Percentiles rank a stretch among this genome's conserved stretches.
Conservation (phyloP, 768 basidiomycete species). For the Gymnopilus junonius region DNA sequence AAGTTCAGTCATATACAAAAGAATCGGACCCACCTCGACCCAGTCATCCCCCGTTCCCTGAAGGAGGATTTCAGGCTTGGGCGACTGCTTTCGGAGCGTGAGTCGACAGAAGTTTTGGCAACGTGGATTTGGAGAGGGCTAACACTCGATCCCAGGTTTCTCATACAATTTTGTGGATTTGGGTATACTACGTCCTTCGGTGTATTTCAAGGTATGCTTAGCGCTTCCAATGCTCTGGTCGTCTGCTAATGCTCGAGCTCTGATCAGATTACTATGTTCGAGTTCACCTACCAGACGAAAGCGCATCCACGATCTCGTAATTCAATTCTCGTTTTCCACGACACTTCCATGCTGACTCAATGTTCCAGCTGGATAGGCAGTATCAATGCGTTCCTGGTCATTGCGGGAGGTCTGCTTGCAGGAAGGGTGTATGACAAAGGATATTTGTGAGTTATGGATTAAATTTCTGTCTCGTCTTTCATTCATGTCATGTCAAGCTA, state of each 20-base stretch:
- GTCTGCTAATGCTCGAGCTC: not conserved
- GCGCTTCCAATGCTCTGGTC: not conserved
- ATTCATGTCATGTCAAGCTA: not conserved
- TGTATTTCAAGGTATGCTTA: slow-evolving; percentile 12
- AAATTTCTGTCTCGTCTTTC: not conserved
- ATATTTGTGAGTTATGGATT: slow-evolving; percentile 4
- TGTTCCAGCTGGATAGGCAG: slow-evolving; percentile 15
- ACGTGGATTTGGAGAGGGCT: too few relatives aligned
- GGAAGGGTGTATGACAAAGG: slow-evolving; percentile 15
- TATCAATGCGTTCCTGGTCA: slow-evolving; percentile 11
- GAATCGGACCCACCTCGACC: not conserved
- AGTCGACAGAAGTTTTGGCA: too few relatives aligned
- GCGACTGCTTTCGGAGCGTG: slow-evolving; percentile 22
- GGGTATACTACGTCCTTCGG: slow-evolving; percentile 18
- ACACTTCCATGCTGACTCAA: not conserved
- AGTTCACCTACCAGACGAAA: slow-evolving; percentile 10
- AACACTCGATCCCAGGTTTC: slow-evolving; percentile 9
- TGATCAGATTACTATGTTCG: slow-evolving; percentile 9
- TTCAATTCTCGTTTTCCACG: not conserved
- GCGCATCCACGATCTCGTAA: slow-evolving; percentile 8
- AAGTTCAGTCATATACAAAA: not conserved
- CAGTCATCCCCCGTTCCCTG: slow-evolving; percentile 10
- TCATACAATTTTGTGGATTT: slow-evolving; percentile 23
- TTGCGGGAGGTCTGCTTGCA: slow-evolving; percentile 7
- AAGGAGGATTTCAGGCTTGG: slow-evolving; percentile 23